Percentiles rank a stretch among this genome's conserved stretches.
phyloP scores from a whole-genome alignment of 768 basidiomycete species.

The Kwoniella pini region DNA sequence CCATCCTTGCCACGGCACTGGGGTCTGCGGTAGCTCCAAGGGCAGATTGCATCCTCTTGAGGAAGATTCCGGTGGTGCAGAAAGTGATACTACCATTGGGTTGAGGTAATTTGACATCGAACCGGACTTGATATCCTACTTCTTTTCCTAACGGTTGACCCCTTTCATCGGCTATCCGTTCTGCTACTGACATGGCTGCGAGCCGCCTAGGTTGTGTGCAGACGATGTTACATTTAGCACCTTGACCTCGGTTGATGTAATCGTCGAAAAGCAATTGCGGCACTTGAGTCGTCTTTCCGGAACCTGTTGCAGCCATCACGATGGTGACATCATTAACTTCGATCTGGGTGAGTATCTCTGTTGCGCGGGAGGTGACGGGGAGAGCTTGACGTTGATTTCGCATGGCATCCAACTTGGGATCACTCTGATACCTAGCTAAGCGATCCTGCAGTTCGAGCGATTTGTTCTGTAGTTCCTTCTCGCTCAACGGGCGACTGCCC shows the following conservation, averaged over 20 bases:
- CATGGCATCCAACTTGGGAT: slow-evolving; percentile 68
- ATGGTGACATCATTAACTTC: slow-evolving; percentile 73
- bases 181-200: slow-evolving; percentile 86
- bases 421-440: slow-evolving; percentile 63
- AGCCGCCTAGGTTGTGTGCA: slow-evolving; percentile 92
- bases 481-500: slow-evolving; percentile 8
- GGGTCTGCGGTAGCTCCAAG: slow-evolving; percentile 56
- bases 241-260: slow-evolving; percentile 73
- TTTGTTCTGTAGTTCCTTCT: slow-evolving; percentile 57
- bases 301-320: slow-evolving; percentile 58
- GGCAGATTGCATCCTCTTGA: slow-evolving; percentile 78
- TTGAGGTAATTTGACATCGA: slow-evolving; percentile 76
- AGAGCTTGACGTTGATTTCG: slow-evolving; percentile 67
- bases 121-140: slow-evolving; percentile 89
- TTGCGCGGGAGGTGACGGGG: slow-evolving; percentile 72
- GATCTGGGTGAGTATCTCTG: slow-evolving; percentile 70
- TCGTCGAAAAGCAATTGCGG: slow-evolving; percentile 89
- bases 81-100: slow-evolving; percentile 83
- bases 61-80: slow-evolving; percentile 88
- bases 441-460: slow-evolving; percentile 63
- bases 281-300: slow-evolving; percentile 87
- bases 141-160: slow-evolving; percentile 69
- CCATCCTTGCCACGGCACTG: slow-evolving; percentile 58
- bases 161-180: slow-evolving; percentile 86
- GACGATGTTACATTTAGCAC: slow-evolving; percentile 80